Evolutionary conservation across 1,284 basidiomycete genomes (phyloP), one percentile per base, ranked within the genome.

Genomic region (Sanghuangporus sanghuang): DNA sequence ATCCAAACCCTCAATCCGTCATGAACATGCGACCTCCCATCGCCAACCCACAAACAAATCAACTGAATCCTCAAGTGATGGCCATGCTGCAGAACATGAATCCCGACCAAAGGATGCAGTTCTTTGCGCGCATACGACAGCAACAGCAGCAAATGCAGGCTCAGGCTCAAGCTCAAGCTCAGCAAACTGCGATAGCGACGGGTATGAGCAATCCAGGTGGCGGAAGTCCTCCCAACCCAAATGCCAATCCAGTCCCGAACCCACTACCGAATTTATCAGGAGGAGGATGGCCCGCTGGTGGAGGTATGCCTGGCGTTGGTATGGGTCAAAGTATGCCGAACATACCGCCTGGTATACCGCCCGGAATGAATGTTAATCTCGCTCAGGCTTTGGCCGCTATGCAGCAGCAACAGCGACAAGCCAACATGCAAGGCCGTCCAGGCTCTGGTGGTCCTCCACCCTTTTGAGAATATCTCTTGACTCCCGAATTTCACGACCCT

Each of bases 361-460:
- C 27, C 35, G 65, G 50, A 67, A 66, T 35, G 63, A 63, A 54
- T 63, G 60, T 32, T 62, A 55, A 55, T 32, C n/a, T 59, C 11
- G 44, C 42, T 39, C 52, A 61, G 35, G 52, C 60, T 1, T 16
- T 61, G 38, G 60, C 60, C 27, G 52, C 52, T 35, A 44, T 55
- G 50, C 63, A 61, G 16, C 64, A 61, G 21, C 67, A 69, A 35
- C 67, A 66, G 16, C 66, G 66, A 42, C 67, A 44, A 42, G 21
- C 6, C 50, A 52, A 46, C 9, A 49, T 32, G 67, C 50, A n/a
- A 21, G 66, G 46, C 46, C 57, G 14, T 52, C 48, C 59, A 54
- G 56, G 63, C 40, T 52, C 42, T 32, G 27, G 66, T 56, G 9
- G 54, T 27, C 27, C 49, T 23, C 21, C 49, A 23, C 7, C n/a